Evolutionary conservation across 2,329 filamentous ascomycete species (phyloP), one percentile per base, ranked within the genome.

Genomic region (Ceratocystis smalleyi): DNA sequence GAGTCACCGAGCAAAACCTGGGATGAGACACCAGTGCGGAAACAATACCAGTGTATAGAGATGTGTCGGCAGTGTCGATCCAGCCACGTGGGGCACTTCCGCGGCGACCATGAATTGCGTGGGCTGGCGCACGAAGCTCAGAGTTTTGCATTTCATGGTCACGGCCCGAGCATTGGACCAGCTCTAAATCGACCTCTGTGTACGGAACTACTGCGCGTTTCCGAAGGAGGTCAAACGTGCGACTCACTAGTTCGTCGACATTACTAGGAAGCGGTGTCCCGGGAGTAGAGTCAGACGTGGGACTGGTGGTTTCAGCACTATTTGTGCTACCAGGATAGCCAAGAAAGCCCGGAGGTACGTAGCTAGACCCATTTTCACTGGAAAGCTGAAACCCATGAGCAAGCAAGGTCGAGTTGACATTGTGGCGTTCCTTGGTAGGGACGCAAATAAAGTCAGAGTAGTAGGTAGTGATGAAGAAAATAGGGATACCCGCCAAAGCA

Each of bases 391-490:
- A 96, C 1, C 91, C 91, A 59, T 87, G 83, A 19, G 85, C 82
- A 66, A 92, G 80, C 4, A 97, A 79, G 0, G 90, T 87, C 65
- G 84, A 79, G 43, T 90, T 83, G 59, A 97, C 91, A 47, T 85
- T 86, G 30, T 81, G 77, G 61, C 87, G 84, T 70, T 87, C 84
- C 71, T 85, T 88, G 63, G 80, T 80, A 0, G 94, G 91, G 0
- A 96, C 90, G 43, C 97, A 81, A 70, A 99, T 95, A 75, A 96
- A 97, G 76, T 99, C 92, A 43, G 89, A 94, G 75, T 95, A 97
- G 75, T 97, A 99, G 40, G 91, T 96, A 2, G 92, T 96, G 73
- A 96, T 95, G 80, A 97, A 97, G 78, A 97, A 96, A 71, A 99
- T 95, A 63, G 92, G 89, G 62, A 97, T 94, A 69, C 90, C 89